Conservation (phyloP, 805 yeast species). For the Yarrowia phangngaensis region DNA sequence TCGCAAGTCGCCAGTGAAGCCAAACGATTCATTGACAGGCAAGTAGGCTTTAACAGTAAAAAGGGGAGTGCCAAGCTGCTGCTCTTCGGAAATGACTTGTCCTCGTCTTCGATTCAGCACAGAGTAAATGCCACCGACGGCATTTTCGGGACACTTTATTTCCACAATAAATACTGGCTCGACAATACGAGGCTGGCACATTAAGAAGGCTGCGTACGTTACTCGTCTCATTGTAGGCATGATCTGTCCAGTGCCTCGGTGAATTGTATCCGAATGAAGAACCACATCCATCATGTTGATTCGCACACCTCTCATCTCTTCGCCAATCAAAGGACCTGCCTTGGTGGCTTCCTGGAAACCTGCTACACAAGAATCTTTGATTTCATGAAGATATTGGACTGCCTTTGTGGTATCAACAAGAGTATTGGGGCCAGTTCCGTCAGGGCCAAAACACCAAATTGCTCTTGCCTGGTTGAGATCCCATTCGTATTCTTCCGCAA, state of each 20-base stretch:
- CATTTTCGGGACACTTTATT: slow-evolving; percentile 98
- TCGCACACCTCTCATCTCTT: slow-evolving; percentile 92
- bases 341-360: slow-evolving; percentile 99
- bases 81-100: slow-evolving; percentile 89
- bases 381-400: slow-evolving; percentile 97
- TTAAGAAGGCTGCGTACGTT: slow-evolving; percentile 94
- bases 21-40: slow-evolving; percentile 99
- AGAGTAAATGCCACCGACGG: slow-evolving; percentile 99
- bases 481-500: slow-evolving; percentile 99
- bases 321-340: slow-evolving; percentile 99
- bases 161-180: slow-evolving; percentile 99
- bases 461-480: slow-evolving; percentile 99
- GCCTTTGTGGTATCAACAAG: slow-evolving; percentile 99
- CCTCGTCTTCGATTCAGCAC: slow-evolving; percentile 89
- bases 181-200: slow-evolving; percentile 98
- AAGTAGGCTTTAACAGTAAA: slow-evolving; percentile 99
- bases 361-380: slow-evolving; percentile 98
- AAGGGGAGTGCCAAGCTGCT: slow-evolving; percentile 99
- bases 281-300: slow-evolving; percentile 98
- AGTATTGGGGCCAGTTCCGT: slow-evolving; percentile 96
- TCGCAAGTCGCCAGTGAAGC: slow-evolving; percentile 99
- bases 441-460: slow-evolving; percentile 99
- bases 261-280: slow-evolving; percentile 99
- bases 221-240: slow-evolving; percentile 99
- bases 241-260: slow-evolving; percentile 99